Evolutionary conservation across 179 eudicot genomes (phyloP).

Genomic region (Beta corolliflora): DNA sequence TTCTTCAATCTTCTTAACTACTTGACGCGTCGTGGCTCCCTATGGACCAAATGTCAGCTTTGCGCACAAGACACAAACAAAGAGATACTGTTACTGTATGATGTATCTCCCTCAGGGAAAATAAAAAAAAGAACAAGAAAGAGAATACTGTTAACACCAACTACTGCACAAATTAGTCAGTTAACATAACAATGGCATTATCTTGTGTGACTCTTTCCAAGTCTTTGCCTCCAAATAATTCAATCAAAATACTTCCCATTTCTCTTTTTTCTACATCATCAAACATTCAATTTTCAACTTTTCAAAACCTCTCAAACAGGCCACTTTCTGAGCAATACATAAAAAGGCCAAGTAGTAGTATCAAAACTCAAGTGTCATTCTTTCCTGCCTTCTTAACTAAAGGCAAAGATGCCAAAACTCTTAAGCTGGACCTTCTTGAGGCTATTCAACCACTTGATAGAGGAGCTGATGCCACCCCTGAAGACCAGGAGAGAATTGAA

Average conservation of each 20-base stretch:
- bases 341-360: conserved; percentile 1
- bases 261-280: conserved; percentile 12
- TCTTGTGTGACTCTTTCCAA: conserved; percentile 28
- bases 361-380: conserved; percentile 53
- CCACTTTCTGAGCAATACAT: conserved; percentile 1
- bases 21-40: no score
- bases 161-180: no score
- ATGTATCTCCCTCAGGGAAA: no score
- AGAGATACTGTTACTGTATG: no score
- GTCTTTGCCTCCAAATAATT: conserved; percentile 16
- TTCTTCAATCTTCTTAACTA: no score
- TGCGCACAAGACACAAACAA: no score
- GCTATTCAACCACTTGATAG: conserved; percentile 70
- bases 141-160: no score
- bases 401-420: conserved; percentile 37
- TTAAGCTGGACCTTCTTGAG: conserved; percentile 67
- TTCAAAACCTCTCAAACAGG: conserved; percentile 14
- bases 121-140: no score
- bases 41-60: no score
- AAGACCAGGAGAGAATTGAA: conserved; percentile 58
- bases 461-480: conserved; percentile 69
- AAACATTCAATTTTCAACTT: conserved; percentile 15
- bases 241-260: conserved; percentile 9
- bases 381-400: conserved; percentile 53
- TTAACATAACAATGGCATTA: conserved; percentile 32